phyloP scores from a whole-genome alignment of 805 yeast species.

The Pichia californica region DNA sequence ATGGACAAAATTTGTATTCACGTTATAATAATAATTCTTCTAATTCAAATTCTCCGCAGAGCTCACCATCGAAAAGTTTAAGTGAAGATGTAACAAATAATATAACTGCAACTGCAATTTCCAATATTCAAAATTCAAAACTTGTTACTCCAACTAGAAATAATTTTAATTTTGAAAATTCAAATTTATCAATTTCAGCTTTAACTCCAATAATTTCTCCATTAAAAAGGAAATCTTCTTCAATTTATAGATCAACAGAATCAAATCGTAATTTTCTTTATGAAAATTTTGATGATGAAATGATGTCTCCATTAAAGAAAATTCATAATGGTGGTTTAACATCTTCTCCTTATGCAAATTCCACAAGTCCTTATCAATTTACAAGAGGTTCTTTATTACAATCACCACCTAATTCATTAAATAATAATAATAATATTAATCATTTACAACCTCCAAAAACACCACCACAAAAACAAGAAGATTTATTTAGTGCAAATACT shows the following conservation, averaged over 20 bases:
- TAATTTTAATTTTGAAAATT: neutral
- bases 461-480: constrained; percentile 22
- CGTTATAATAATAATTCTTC: too few relatives aligned
- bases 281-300: constrained; percentile 12
- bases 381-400: constrained; percentile 11
- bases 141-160: constrained; percentile 11
- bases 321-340: constrained; percentile 20
- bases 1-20: too few relatives aligned
- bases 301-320: constrained; percentile 25
- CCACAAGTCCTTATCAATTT: constrained; percentile 18
- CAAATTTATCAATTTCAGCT: constrained; percentile 5
- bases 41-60: constrained; percentile 9
- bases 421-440: constrained; percentile 7
- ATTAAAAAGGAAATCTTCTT: constrained; percentile 22
- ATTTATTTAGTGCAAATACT: constrained; percentile 1
- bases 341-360: constrained; percentile 26
- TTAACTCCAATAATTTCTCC: constrained; percentile 21
- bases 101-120: constrained; percentile 17
- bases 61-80: constrained; percentile 16
- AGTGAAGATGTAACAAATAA: constrained; percentile 12
- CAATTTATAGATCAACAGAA: constrained; percentile 9
- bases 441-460: constrained; percentile 24
- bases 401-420: constrained; percentile 14
- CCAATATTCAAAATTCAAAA: constrained; percentile 14
- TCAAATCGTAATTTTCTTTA: constrained; percentile 1